Base-by-base conservation (phyloP, 2,329 filamentous ascomycete genomes). In the Bimuria novae-zelandiae region DNA sequence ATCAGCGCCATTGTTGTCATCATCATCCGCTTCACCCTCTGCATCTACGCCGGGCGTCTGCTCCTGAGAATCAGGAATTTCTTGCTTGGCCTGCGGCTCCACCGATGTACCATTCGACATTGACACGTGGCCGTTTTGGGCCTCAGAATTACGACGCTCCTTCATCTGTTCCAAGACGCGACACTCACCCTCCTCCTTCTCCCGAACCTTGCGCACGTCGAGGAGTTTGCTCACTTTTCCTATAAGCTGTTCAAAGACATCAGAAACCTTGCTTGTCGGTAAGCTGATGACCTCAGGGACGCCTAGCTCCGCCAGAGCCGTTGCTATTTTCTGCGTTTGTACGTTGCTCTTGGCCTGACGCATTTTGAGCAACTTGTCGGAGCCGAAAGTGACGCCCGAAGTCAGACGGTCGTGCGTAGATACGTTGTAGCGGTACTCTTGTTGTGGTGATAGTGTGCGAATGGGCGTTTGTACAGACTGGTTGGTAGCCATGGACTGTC, bases 371-470 rank as follows among this genome's bases (percentile, higher is more conserved):
- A 93, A 84, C 71, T 85, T 88, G 64, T 93, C 89, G 23, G 91
- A 91, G 11, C 93, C 89, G 81, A 97, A 97, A 12, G 90, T 88
- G 30, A 96, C 90, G 6, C 94, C 93, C 7, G 88, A 89, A 1
- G 88, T 86, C 33, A 97, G 82, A 23, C 93, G 89, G 51, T 97
- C 93, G 69, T 93, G 89, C 60, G 90, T 86, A 7, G 88, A 84
- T 8, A 99, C 89, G 57, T 93, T 94, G 68, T 93, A 97, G 29
- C 88, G 82, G 58, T 83, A 75, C 76, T 92, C 88, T 75, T 95
- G 89, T 61, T 89, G 84, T 41, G 88, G 81, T 4, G 85, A 85
- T 60, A 97, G 85, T 10, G 67, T 75, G 61, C 65, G 75, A 55
- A 71, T 55, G 61, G 54, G 76, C 58, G 55, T 78, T 62, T 71